Percentiles rank a stretch among this genome's conserved stretches.
These are phyloP conservation scores for Rhodofomes roseus DNA, from an alignment of 1,284 basidiomycete genomes.

Conservation along the genomic window DNA sequence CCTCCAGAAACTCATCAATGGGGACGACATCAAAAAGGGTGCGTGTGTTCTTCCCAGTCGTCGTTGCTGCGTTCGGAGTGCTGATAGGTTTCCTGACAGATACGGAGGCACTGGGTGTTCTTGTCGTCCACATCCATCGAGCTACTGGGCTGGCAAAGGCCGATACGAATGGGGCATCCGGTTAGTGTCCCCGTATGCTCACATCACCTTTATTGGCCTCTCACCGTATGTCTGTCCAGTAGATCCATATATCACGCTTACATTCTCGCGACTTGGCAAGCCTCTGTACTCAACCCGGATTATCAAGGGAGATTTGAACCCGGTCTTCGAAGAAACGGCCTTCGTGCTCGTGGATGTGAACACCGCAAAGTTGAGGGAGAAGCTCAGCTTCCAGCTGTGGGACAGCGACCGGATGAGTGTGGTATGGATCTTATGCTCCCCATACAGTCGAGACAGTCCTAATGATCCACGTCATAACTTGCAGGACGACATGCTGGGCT, in stretches of 20 bases:
- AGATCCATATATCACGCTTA: conserved; percentile 36
- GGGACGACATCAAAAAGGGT: conserved; percentile 49
- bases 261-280: conserved; percentile 45
- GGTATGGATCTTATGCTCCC: conserved; percentile 26
- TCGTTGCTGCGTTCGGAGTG: neutral
- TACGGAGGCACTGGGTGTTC: conserved; percentile 64
- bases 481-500: conserved; percentile 35
- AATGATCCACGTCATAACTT: no score
- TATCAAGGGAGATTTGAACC: conserved; percentile 60
- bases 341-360: conserved; percentile 68
- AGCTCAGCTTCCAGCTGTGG: conserved; percentile 70
- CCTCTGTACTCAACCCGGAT: conserved; percentile 73
- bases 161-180: conserved; percentile 59
- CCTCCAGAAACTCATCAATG: conserved; percentile 61
- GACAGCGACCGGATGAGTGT: conserved; percentile 58
- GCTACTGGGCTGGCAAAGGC: conserved; percentile 60
- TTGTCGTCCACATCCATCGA: conserved; percentile 65
- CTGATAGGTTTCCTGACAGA: conserved; percentile 34
- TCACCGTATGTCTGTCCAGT: conserved; percentile 10
- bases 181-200: conserved; percentile 33
- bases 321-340: conserved; percentile 77
- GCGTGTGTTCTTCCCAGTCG: neutral
- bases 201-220: no score
- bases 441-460: no score
- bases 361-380: conserved; percentile 67